Evolutionary conservation across 208 protist species (phyloP).

Genomic region (Sergeia podlipaevii): DNA sequence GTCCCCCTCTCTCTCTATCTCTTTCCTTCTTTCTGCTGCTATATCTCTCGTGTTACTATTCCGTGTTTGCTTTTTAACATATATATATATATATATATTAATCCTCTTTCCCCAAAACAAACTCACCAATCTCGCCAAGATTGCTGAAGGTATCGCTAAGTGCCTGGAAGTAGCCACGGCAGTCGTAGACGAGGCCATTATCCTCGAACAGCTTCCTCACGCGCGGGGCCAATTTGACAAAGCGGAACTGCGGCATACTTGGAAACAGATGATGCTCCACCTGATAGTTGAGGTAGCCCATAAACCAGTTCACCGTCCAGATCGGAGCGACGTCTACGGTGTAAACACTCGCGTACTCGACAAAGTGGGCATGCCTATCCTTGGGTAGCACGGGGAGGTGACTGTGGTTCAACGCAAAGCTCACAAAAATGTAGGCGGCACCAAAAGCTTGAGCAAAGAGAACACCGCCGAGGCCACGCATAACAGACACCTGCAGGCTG

Average conservation of each 20-base stretch:
- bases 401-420: constrained; percentile 75
- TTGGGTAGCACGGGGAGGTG: constrained; percentile 53
- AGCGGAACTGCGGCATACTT: constrained; percentile 77
- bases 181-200: constrained; percentile 61
- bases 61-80: not conserved
- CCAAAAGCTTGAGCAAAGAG: constrained; percentile 54
- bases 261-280: constrained; percentile 89
- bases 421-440: constrained; percentile 74
- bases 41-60: not conserved
- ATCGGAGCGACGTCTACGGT: constrained; percentile 62
- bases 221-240: constrained; percentile 37
- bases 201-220: constrained; percentile 53
- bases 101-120: constrained; percentile 25
- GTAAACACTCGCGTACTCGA: constrained; percentile 63
- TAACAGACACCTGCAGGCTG: constrained; percentile 33
- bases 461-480: constrained; percentile 32
- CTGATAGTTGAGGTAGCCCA: constrained; percentile 83
- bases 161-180: constrained; percentile 34
- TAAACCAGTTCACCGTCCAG: constrained; percentile 66
- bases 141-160: constrained; percentile 49
- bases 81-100: too few relatives aligned
- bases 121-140: constrained; percentile 44
- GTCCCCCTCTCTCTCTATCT: not conserved
- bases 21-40: not conserved
- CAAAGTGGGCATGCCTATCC: constrained; percentile 55